Evolutionary conservation across 2,329 filamentous ascomycete species (phyloP).

Genomic region (Exophiala mesophila): DNA sequence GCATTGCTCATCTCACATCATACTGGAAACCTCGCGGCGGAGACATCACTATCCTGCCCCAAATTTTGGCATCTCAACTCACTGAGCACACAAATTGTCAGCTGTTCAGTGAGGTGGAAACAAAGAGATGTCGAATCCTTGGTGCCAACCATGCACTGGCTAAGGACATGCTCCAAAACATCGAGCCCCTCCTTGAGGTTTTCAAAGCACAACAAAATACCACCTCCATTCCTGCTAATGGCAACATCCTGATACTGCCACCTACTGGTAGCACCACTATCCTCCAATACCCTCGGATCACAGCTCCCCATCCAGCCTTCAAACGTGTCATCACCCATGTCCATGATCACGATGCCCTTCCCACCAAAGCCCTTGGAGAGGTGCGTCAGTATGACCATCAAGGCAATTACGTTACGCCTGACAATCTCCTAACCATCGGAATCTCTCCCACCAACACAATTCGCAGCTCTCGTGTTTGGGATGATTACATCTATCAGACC

Average conservation of each 20-base stretch:
- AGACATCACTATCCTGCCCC: conserved; percentile 21
- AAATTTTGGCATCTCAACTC: conserved; percentile 20
- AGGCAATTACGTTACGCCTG: conserved; percentile 6
- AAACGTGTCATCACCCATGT: conserved; percentile 17
- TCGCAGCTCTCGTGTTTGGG: conserved; percentile 31
- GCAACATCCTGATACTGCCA: conserved; percentile 18
- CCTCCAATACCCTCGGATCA: conserved; percentile 14
- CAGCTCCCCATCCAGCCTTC: conserved; percentile 9
- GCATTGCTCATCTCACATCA: conserved; percentile 14
- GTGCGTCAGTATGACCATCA: conserved; percentile 6
- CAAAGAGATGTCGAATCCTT: conserved; percentile 20
- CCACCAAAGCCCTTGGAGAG: conserved; percentile 18
- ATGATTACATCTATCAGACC: conserved; percentile 29
- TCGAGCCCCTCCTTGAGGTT: conserved; percentile 24
- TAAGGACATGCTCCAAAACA: conserved; percentile 19
- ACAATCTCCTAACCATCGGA: conserved; percentile 5
- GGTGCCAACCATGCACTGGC: conserved; percentile 21
- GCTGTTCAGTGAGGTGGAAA: conserved; percentile 19
- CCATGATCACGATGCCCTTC: conserved; percentile 11
- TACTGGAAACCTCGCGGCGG: conserved; percentile 23
- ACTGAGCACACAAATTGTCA: conserved; percentile 16
- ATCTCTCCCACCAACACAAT: conserved; percentile 17
- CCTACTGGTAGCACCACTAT: conserved; percentile 8
- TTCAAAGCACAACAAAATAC: conserved; percentile 11
- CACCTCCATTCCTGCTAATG: conserved; percentile 8